Base-by-base conservation (phyloP, 768 basidiomycete genomes). In the Suillus hirtellus region DNA sequence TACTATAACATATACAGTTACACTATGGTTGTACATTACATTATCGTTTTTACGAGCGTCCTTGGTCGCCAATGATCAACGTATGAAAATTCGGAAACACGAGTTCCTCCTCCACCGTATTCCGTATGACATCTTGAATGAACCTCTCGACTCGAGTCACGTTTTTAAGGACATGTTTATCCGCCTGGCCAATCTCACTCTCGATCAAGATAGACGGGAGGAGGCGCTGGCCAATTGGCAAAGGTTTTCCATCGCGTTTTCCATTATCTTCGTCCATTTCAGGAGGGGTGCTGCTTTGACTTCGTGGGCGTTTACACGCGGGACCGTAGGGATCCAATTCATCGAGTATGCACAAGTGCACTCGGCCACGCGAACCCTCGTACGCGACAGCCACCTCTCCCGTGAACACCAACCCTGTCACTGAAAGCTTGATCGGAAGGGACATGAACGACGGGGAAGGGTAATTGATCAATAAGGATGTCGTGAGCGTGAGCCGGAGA, bases 1-100 rank as follows among this genome's bases (percentile, higher is more conserved):
- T 92, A 72, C 69, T 81, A 70, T 86, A 74, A 68, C 61, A 54
- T 73, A 53, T 60, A 61, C 44, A 42, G 46, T 59, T 31, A 49
- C 35, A 52, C 21, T 35, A 21, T 12, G 62, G 55, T 38, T 55
- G 61, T 68, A 66, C 63, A 50, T 10, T 27, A 40, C 37, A 53
- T 53, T 40, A 42, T 31, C 19, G 44, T 43, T 59, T 55, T 31
- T 40, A 37, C 54, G 64, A 64, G 56, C 53, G 61, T 12, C 63
- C 64, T 65, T 71, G 69, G 10, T 85, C 84, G 1, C 78, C 81
- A 77, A 86, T 79, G 21, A 89, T 72, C 63, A 88, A 70, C 0
- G 95, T 96, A 77, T 96, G 93, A 75, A 94, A 98, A 73, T 96
- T 97, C 24, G 96, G 96, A 76, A 95, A 98, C 6, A 97, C 93